Evolutionary conservation across 345 rosid genomes (phyloP).

Genomic region (Acer saccharum): DNA sequence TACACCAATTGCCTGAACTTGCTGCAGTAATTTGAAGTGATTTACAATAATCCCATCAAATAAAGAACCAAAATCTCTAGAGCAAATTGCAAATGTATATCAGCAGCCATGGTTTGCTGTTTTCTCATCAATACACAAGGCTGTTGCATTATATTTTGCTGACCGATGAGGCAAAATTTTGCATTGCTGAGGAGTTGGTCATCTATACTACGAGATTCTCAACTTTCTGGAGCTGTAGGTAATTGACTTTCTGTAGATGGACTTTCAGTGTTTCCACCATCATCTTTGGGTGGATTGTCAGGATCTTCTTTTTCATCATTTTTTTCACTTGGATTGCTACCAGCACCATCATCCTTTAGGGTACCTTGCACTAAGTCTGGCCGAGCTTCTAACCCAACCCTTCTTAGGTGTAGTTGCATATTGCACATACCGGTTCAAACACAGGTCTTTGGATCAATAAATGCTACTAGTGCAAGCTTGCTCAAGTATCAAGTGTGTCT

Average conservation of each 20-base stretch:
- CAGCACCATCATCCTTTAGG: too few relatives aligned
- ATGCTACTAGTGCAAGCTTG: not conserved
- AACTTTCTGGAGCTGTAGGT: conserved; percentile 51
- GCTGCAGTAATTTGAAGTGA: conserved; percentile 29
- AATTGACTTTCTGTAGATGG: conserved; percentile 44
- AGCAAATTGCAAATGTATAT: conserved; percentile 30
- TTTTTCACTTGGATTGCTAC: too few relatives aligned
- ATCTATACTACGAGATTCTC: conserved; percentile 43
- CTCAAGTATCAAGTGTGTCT: not conserved
- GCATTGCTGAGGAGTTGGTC: conserved; percentile 45
- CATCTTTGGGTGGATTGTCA: too few relatives aligned
- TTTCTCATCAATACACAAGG: conserved; percentile 25
- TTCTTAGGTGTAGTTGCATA: conserved; percentile 80
- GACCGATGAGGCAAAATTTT: conserved; percentile 1
- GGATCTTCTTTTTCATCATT: too few relatives aligned
- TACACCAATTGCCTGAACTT: conserved; percentile 44
- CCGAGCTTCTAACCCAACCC: too few relatives aligned
- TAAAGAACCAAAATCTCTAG: conserved; percentile 34
- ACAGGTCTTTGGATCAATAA: not conserved
- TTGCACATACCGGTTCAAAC: conserved; percentile 3
- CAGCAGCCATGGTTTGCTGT: conserved; percentile 13
- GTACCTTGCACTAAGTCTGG: too few relatives aligned
- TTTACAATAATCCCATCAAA: conserved; percentile 45
- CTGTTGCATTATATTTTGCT: conserved; percentile 8
- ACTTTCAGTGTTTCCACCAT: conserved; percentile 37